Evolutionary conservation across 257 asterid genomes (phyloP).

Genomic region (Solanum virginianum): DNA sequence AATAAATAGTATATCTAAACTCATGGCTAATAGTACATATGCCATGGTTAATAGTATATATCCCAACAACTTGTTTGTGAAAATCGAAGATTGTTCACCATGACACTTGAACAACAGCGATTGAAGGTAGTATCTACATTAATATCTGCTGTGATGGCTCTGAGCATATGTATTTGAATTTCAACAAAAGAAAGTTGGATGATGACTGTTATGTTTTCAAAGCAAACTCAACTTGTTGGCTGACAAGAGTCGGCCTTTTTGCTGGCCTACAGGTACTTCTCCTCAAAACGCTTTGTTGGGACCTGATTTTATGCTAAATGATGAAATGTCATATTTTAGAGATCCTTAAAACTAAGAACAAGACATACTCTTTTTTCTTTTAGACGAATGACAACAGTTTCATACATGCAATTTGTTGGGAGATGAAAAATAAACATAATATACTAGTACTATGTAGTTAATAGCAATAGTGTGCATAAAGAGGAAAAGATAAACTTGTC

Average conservation of each 20-base stretch:
- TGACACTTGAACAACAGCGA: background rate
- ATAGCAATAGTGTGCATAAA: no score
- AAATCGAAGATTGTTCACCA: no score
- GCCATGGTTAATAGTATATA: no score
- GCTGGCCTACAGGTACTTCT: background rate
- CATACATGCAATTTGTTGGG: background rate
- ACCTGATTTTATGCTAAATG: background rate
- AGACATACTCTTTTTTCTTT: background rate
- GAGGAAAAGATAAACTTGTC: background rate
- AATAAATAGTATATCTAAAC: no score
- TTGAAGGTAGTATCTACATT: no score
- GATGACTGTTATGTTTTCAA: background rate
- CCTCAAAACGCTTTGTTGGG: background rate
- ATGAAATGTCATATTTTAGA: background rate
- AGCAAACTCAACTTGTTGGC: background rate
- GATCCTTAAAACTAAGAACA: background rate
- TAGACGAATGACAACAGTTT: background rate
- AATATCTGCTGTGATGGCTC: background rate
- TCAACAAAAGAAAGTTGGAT: background rate
- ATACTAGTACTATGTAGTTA: no score
- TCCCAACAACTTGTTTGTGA: no score
- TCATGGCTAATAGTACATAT: no score
- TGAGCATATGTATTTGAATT: background rate
- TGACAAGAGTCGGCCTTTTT: background rate
- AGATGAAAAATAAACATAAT: background rate